Evolutionary conservation across 352 stramenopile genomes (phyloP).

Genomic region (Pythium aristosporum): DNA sequence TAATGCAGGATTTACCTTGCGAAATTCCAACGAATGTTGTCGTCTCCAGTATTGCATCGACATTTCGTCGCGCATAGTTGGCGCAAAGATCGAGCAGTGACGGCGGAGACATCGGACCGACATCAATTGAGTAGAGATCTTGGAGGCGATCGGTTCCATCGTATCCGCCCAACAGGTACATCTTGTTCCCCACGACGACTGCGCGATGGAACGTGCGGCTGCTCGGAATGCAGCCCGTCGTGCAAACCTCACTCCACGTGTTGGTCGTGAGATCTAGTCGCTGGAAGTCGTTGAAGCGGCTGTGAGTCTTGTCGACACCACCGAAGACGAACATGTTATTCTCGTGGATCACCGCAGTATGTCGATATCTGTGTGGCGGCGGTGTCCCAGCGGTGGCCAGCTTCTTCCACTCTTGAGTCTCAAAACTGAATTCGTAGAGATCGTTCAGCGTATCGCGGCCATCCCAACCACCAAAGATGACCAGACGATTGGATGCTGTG

Average conservation of each 20-base stretch:
- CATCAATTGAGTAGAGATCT: conserved; percentile 84
- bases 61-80: conserved; percentile 64
- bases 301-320: conserved; percentile 89
- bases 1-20: conserved; percentile 29
- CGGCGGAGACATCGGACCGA: conserved; percentile 69
- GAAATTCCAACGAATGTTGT: conserved; percentile 81
- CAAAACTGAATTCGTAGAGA: conserved; percentile 76
- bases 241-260: conserved; percentile 84
- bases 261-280: conserved; percentile 75
- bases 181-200: conserved; percentile 74
- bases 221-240: conserved; percentile 74
- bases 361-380: conserved; percentile 80
- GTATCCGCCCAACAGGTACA: conserved; percentile 87
- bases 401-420: conserved; percentile 66
- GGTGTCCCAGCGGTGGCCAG: conserved; percentile 52
- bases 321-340: conserved; percentile 90
- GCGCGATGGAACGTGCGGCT: conserved; percentile 87
- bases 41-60: conserved; percentile 57
- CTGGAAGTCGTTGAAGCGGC: conserved; percentile 85
- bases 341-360: conserved; percentile 81
- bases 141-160: conserved; percentile 83
- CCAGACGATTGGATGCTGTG: conserved; percentile 56
- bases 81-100: conserved; percentile 75
- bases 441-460: conserved; percentile 85
- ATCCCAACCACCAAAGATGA: conserved; percentile 88